phyloP scores from a whole-genome alignment of 805 yeast genomes.

The Middelhovenomyces tepae region DNA sequence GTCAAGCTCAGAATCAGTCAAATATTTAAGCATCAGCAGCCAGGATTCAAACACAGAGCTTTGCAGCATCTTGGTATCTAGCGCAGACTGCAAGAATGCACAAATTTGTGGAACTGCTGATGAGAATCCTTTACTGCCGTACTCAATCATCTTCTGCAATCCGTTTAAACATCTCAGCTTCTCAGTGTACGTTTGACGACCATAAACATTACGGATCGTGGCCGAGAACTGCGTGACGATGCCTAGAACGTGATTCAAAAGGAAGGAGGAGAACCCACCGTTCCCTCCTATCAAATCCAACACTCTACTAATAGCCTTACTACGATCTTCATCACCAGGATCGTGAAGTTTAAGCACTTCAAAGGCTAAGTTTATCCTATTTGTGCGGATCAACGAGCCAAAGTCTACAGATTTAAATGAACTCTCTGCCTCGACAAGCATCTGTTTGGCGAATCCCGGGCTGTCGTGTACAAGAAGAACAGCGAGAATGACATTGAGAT shows the following conservation, averaged over 20 bases:
- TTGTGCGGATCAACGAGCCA: slow-evolving; percentile 23
- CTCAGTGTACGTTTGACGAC: slow-evolving; percentile 62
- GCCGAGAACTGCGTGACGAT: slow-evolving; percentile 60
- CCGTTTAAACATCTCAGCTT: slow-evolving; percentile 68
- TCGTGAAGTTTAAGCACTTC: slow-evolving; percentile 37
- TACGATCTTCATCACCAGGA: slow-evolving; percentile 17
- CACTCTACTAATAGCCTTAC: slow-evolving; percentile 5
- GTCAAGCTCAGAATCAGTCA: slow-evolving; percentile 48
- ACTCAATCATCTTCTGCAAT: slow-evolving; percentile 52
- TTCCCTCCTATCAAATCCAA: slow-evolving; percentile 29
- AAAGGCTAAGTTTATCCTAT: slow-evolving; percentile 17
- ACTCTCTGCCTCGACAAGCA: slow-evolving; percentile 46
- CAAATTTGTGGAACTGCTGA: slow-evolving; percentile 78
- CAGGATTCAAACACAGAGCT: slow-evolving; percentile 59
- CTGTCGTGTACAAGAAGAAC: slow-evolving; percentile 45
- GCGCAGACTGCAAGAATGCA: slow-evolving; percentile 73
- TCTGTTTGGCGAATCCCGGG: slow-evolving; percentile 41
- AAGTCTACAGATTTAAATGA: slow-evolving; percentile 30
- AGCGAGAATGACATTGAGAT: slow-evolving; percentile 49
- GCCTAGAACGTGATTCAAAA: too few relatives aligned
- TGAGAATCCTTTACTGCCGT: slow-evolving; percentile 45
- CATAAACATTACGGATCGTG: slow-evolving; percentile 63
- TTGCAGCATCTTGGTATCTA: slow-evolving; percentile 55
- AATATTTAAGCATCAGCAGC: slow-evolving; percentile 47
- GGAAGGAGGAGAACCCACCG: too few relatives aligned